These are phyloP conservation scores for Leccinum disarticulatum DNA, from an alignment of 768 basidiomycete species.

Conservation along the genomic window DNA sequence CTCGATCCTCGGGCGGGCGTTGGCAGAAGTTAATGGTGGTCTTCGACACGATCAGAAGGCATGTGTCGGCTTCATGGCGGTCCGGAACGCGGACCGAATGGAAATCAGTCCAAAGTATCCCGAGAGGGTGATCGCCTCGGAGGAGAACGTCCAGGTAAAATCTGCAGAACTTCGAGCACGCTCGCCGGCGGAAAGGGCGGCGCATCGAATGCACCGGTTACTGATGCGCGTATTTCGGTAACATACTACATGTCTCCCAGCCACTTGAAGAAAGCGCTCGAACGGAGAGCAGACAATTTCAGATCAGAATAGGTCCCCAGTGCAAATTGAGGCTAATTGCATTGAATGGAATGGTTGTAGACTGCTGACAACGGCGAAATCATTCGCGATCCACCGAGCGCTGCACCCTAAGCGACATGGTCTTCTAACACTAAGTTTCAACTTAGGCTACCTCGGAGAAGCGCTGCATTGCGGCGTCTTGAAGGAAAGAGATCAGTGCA, in stretches of 20 bases:
- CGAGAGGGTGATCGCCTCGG: background rate
- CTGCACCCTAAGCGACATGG: background rate
- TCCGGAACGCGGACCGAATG: background rate
- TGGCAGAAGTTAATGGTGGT: background rate
- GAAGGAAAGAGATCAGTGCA: background rate
- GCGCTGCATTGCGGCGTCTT: background rate
- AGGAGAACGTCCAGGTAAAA: background rate
- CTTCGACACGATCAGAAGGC: background rate
- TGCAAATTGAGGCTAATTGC: background rate
- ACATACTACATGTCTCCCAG: background rate
- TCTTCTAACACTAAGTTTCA: background rate
- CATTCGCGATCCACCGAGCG: background rate
- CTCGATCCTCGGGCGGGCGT: background rate
- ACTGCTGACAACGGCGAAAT: background rate
- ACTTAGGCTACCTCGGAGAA: background rate
- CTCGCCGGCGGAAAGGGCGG: background rate
- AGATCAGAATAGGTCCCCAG: background rate
- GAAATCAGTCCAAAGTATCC: background rate
- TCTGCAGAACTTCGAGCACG: background rate
- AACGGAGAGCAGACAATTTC: background rate
- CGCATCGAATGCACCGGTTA: background rate
- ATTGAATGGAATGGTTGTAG: background rate
- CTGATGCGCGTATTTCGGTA: background rate
- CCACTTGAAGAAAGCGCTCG: background rate
- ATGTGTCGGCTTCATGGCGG: background rate